Evolutionary conservation across 495 filamentous ascomycete genomes (phyloP).

Genomic region (Neurospora hispaniola): DNA sequence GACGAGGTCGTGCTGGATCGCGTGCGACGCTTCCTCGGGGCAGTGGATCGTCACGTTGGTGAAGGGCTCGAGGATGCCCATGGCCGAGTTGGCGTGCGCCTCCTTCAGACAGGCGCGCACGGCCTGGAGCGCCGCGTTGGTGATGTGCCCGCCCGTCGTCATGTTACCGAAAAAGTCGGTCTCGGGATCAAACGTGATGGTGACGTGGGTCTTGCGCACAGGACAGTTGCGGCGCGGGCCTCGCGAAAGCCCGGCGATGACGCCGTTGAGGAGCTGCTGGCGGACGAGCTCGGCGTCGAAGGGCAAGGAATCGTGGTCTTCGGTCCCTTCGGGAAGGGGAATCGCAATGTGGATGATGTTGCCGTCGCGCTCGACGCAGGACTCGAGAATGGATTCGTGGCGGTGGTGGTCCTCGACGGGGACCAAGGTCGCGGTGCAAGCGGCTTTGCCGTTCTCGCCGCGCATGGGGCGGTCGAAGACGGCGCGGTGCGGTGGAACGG

Average conservation of each 20-base stretch:
- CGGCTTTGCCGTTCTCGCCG: constrained; percentile 67
- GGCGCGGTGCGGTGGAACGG: constrained; percentile 43
- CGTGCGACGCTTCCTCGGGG: constrained; percentile 68
- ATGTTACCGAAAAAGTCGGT: constrained; percentile 52
- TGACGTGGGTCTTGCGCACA: constrained; percentile 58
- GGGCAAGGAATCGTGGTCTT: constrained; percentile 33
- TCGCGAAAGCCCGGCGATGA: constrained; percentile 71
- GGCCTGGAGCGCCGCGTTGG: constrained; percentile 64
- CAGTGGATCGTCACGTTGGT: constrained; percentile 79
- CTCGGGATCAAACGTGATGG: constrained; percentile 53
- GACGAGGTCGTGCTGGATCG: constrained; percentile 83
- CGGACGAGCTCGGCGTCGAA: constrained; percentile 48
- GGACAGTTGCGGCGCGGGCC: constrained; percentile 71
- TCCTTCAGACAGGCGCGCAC: constrained; percentile 55
- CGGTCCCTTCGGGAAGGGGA: constrained; percentile 19
- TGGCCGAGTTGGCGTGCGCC: constrained; percentile 33
- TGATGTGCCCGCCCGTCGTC: constrained; percentile 62
- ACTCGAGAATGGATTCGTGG: constrained; percentile 18
- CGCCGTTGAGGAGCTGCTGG: constrained; percentile 63
- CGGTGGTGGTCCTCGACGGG: constrained; percentile 42
- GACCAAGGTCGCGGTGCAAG: constrained; percentile 56
- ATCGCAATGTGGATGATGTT: constrained; percentile 53
- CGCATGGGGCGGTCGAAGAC: constrained; percentile 70
- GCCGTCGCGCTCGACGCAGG: constrained; percentile 32
- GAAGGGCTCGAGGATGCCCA: constrained; percentile 80